Percentiles rank a stretch among this genome's conserved stretches.
These are phyloP conservation scores for Grosmannia clavigera DNA, from an alignment of 2,329 filamentous ascomycete genomes.

Conservation along the genomic window DNA sequence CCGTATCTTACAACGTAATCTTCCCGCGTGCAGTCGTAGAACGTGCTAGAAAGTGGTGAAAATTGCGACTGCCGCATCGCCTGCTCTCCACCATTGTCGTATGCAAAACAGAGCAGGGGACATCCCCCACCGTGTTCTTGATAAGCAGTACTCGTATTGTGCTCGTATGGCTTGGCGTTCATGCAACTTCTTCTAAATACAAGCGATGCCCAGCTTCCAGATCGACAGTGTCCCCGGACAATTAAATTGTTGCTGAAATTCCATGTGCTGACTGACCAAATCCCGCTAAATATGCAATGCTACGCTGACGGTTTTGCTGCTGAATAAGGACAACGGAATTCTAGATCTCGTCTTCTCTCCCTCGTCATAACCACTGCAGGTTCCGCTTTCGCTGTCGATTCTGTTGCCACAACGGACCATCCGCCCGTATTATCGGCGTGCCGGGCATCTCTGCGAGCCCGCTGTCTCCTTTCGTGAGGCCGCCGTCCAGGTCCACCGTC, in stretches of 20 bases:
- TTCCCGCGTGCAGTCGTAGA: neutral
- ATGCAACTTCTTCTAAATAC: too few relatives aligned
- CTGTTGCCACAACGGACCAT: constrained; percentile 40
- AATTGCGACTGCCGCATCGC: neutral
- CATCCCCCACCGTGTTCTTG: too few relatives aligned
- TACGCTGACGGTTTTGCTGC: neutral
- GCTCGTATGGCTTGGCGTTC: too few relatives aligned
- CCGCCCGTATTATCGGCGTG: neutral
- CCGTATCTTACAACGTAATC: neutral
- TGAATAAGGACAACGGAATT: neutral
- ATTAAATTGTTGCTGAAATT: neutral
- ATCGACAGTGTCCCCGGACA: neutral
- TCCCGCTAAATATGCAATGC: neutral
- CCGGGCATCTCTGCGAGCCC: neutral
- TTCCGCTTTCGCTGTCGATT: constrained; percentile 22
- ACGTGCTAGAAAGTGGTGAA: neutral
- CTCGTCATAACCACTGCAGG: too few relatives aligned
- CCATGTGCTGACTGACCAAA: neutral
- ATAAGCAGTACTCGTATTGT: too few relatives aligned
- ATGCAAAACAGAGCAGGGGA: neutral
- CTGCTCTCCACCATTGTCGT: neutral
- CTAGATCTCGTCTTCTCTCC: neutral
- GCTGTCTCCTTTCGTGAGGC: neutral
- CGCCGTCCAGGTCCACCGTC: neutral
- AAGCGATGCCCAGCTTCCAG: too few relatives aligned